A percentile compares a stretch with the other conserved stretches of the same genome.
phyloP scores from a whole-genome alignment of 345 rosid genomes.

The Firmiana major region DNA sequence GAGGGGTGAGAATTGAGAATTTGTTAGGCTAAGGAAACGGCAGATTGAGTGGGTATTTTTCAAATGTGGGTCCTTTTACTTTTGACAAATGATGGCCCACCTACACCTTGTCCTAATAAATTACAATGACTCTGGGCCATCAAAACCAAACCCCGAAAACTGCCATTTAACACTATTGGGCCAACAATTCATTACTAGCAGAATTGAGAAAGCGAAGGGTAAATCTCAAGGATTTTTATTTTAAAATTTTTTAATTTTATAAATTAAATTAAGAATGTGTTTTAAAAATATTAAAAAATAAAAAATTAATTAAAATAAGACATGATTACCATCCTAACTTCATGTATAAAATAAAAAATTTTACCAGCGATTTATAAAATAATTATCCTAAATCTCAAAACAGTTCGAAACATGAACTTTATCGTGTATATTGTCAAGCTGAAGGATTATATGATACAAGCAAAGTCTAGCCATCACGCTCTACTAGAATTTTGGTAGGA shows the following conservation, averaged over 20 bases:
- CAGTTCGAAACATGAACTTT: background rate
- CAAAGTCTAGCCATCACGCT: background rate
- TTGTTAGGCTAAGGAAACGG: background rate
- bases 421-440: background rate
- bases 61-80: background rate
- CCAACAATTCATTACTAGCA: background rate
- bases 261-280: too few relatives aligned
- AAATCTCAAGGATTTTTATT: too few relatives aligned
- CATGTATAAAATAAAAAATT: too few relatives aligned
- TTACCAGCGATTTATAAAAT: too few relatives aligned
- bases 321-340: too few relatives aligned
- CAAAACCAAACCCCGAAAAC: background rate
- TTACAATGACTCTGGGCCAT: too few relatives aligned
- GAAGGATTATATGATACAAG: background rate
- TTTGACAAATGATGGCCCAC: background rate
- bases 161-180: background rate
- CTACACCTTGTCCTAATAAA: background rate
- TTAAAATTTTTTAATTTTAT: too few relatives aligned
- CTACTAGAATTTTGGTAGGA: background rate
- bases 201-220: background rate
- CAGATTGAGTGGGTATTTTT: background rate
- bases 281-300: too few relatives aligned
- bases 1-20: background rate
- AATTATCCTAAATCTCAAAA: too few relatives aligned
- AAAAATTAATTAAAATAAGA: too few relatives aligned